Conservation (phyloP, 1,284 basidiomycete species). For the Moniliophthora roreri region DNA sequence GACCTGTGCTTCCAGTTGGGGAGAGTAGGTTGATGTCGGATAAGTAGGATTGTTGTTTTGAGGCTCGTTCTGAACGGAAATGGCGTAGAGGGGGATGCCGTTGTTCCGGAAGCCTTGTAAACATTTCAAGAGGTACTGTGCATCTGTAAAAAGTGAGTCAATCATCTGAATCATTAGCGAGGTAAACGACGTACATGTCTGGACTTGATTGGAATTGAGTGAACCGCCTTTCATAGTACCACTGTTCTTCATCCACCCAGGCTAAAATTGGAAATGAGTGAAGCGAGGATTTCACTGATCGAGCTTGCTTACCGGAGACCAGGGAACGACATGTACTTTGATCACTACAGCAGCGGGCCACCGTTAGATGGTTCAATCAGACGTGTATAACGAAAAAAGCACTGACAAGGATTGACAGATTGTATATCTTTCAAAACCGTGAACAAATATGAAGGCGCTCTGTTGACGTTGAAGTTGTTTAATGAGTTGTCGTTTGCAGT, state of each 20-base stretch:
- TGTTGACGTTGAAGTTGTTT: slow-evolving; percentile 44
- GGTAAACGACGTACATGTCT: slow-evolving; percentile 28
- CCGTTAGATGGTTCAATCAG: not conserved
- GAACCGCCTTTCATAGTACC: slow-evolving; percentile 50
- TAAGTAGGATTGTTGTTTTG: slow-evolving; percentile 54
- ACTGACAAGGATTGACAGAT: slow-evolving; percentile 36
- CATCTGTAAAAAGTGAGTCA: slow-evolving; percentile 33
- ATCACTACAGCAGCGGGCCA: slow-evolving; percentile 27
- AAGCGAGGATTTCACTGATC: not conserved
- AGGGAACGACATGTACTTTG: slow-evolving; percentile 47
- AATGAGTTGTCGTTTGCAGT: slow-evolving; percentile 47
- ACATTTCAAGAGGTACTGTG: slow-evolving; percentile 52
- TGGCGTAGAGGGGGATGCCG: slow-evolving; percentile 48
- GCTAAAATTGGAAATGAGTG: slow-evolving; percentile 28
- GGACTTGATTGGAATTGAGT: slow-evolving; percentile 33
- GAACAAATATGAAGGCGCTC: slow-evolving; percentile 49
- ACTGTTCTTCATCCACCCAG: slow-evolving; percentile 55
- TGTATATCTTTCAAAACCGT: slow-evolving; percentile 50
- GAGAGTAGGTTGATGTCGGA: slow-evolving; percentile 44
- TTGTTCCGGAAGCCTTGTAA: slow-evolving; percentile 50
- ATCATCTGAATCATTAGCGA: not conserved
- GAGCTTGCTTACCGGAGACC: slow-evolving; percentile 47
- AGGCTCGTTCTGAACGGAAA: slow-evolving; percentile 57
- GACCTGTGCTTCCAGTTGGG: slow-evolving; percentile 43
- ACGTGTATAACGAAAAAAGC: not conserved